Conservation (phyloP, 129 eudicot species). For the Solidago caesia region DNA sequence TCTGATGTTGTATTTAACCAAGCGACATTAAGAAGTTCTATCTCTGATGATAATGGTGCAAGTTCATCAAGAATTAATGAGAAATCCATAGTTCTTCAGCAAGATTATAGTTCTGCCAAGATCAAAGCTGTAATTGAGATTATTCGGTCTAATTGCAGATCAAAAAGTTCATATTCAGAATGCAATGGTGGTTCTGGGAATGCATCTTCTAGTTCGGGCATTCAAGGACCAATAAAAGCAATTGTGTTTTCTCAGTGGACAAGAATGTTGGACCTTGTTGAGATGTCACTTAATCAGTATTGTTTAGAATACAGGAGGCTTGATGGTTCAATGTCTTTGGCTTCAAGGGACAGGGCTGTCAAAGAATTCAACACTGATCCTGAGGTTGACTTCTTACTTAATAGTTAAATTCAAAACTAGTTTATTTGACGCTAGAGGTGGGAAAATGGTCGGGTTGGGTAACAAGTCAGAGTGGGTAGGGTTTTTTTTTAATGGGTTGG, state of each 20-base stretch:
- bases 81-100: constrained; percentile 47
- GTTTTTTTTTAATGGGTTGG: constrained; percentile 10
- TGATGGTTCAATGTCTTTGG: constrained; percentile 85
- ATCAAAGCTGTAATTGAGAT: constrained; percentile 66
- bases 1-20: constrained; percentile 65
- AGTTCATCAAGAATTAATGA: constrained; percentile 38
- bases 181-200: constrained; percentile 24
- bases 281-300: constrained; percentile 52
- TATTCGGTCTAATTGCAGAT: constrained; percentile 47
- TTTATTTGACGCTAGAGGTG: constrained; percentile 11
- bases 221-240: constrained; percentile 61
- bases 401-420: background rate
- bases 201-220: constrained; percentile 27
- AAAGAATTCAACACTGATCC: constrained; percentile 78
- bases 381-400: constrained; percentile 47
- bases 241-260: constrained; percentile 96
- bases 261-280: constrained; percentile 79
- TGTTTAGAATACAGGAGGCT: constrained; percentile 66
- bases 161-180: constrained; percentile 33
- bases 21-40: constrained; percentile 61
- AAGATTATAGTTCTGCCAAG: constrained; percentile 71
- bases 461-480: background rate
- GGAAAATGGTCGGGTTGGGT: constrained; percentile 6
- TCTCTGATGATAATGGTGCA: constrained; percentile 42
- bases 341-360: constrained; percentile 78